Base-by-base conservation (phyloP, 208 protist species). In the Lotmaria passim region DNA sequence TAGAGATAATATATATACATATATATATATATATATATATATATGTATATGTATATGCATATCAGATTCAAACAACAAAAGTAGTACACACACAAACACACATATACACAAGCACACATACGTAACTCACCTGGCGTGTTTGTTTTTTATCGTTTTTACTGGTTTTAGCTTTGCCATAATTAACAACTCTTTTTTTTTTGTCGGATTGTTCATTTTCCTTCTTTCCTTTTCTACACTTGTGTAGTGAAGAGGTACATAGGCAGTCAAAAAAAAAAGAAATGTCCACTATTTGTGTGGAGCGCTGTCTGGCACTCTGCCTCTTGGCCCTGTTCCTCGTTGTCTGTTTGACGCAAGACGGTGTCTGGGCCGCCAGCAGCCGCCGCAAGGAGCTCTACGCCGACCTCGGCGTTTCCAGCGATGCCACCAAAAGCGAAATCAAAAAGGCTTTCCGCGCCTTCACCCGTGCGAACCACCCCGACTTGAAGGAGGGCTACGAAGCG, bases 391-490 rank as follows among this genome's bases (percentile, higher is more conserved):
- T 96, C 43, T 97, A 97, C 72, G 71, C 52, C 6, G 79, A 84
- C 11, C 79, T 97, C 12, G 89, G 87, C 30, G 65, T 97, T 0
- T 2, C 55, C 0, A 69, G 64, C 26, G 63, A 61, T 0, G 88
- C 89, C 12, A 83, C 78, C 51, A 81, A 86, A 68, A 72, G 65
- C 6, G 86, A 93, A 28, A 89, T 98, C 57, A 86, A 86, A 36
- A 83, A 81, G 28, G 87, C 93, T 1, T 98, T 96, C 58, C 83
- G 90, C 19, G 61, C 65, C 14, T 70, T 93, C 24, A 86, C 93
- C 5, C 81, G 90, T 1, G 68, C 87, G 57, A 79, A 91, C 46
- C 94, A 98, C 74, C 94, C 94, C 23, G 94, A 98, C 61, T 41
- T 93, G n/a, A 94, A 97, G 57, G 88, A 96, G 11, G 83, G 75